Evolutionary conservation across 805 yeast species (phyloP).

Genomic region (Candida oleophila): DNA sequence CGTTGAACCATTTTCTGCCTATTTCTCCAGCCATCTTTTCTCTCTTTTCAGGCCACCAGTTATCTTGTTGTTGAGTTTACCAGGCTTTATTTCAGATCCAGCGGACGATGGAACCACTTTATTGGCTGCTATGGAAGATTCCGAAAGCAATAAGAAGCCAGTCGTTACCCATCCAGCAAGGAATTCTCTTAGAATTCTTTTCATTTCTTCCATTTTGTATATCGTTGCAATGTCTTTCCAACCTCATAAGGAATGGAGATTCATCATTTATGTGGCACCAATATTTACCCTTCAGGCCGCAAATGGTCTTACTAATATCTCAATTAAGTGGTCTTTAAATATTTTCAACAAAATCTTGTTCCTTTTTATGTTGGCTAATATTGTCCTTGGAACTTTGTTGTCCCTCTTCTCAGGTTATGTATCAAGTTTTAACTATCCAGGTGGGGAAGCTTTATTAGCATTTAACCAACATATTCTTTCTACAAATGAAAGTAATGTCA

Average conservation of each 20-base stretch:
- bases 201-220: constrained; percentile 52
- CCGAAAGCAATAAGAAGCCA: constrained; percentile 11
- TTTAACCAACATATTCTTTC: constrained; percentile 46
- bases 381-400: constrained; percentile 29
- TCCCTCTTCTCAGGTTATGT: constrained; percentile 56
- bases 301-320: constrained; percentile 46
- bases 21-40: constrained; percentile 52
- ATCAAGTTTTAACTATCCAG: constrained; percentile 83
- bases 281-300: constrained; percentile 64
- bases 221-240: constrained; percentile 70
- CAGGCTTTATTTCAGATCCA: constrained; percentile 45
- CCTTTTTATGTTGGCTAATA: constrained; percentile 19
- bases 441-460: constrained; percentile 67
- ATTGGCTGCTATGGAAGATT: constrained; percentile 17
- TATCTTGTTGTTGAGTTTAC: constrained; percentile 37
- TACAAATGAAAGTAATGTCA: constrained; percentile 19
- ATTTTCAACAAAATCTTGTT: constrained; percentile 27
- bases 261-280: constrained; percentile 75
- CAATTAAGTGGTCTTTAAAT: constrained; percentile 16
- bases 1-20: constrained; percentile 67
- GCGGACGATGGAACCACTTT: constrained; percentile 36
- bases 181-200: constrained; percentile 44
- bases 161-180: constrained; percentile 29
- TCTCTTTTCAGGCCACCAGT: constrained; percentile 43
- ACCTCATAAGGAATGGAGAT: constrained; percentile 95